Conservation (phyloP, 2,329 filamentous ascomycete genomes). For the Aspergillus novofumigatus region DNA sequence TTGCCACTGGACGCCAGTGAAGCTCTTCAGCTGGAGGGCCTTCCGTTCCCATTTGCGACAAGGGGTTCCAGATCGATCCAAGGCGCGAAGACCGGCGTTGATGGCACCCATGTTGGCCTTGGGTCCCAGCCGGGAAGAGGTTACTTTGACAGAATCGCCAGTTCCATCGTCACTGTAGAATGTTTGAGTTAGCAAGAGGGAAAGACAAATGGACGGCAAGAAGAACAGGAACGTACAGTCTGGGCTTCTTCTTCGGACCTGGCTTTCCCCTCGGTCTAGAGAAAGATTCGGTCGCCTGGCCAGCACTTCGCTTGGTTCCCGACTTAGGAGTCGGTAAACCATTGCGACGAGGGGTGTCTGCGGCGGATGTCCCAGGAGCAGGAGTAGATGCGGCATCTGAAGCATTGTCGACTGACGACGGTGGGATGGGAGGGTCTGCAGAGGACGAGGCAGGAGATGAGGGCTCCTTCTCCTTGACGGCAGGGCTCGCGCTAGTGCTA, state of each 20-base stretch:
- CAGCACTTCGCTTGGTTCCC: conserved; percentile 55
- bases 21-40: conserved; percentile 80
- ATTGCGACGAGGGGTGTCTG: conserved; percentile 65
- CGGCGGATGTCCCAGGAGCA: conserved; percentile 36
- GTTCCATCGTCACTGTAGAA: conserved; percentile 47
- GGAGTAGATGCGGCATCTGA: conserved; percentile 39
- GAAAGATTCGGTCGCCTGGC: conserved; percentile 53
- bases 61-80: conserved; percentile 86
- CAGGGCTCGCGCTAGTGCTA: conserved; percentile 16
- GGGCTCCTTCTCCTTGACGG: conserved; percentile 25
- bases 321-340: conserved; percentile 66
- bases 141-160: conserved; percentile 38
- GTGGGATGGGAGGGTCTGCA: conserved; percentile 30
- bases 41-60: conserved; percentile 89
- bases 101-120: conserved; percentile 97
- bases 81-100: conserved; percentile 89
- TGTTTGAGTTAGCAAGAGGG: conserved; percentile 1
- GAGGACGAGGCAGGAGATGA: conserved; percentile 36
- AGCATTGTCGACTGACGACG: conserved; percentile 39
- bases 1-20: conserved; percentile 81
- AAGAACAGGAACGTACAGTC: conserved; percentile 64
- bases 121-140: conserved; percentile 69
- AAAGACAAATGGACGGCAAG: background rate
- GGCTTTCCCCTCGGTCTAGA: conserved; percentile 80
- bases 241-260: conserved; percentile 92